A percentile compares a stretch with the other conserved stretches of the same genome.
Evolutionary conservation across 2,329 filamentous ascomycete species (phyloP).

Genomic region (Mycosphaerella arachidis): DNA sequence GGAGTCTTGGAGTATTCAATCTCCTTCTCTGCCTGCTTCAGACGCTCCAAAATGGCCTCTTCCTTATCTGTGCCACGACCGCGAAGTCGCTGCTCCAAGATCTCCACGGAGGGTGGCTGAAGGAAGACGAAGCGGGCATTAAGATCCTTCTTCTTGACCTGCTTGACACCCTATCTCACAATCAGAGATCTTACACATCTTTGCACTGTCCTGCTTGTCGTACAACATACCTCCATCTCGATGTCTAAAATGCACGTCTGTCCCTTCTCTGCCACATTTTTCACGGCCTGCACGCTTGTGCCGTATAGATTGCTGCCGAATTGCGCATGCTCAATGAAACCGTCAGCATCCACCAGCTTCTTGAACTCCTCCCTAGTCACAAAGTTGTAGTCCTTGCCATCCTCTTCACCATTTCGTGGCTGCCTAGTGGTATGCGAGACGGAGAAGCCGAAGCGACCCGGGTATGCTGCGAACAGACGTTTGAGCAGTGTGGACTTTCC

Average conservation of each 20-base stretch:
- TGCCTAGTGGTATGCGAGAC: slow-evolving; percentile 69
- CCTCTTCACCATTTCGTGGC: slow-evolving; percentile 68
- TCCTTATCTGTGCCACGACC: slow-evolving; percentile 76
- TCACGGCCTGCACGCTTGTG: slow-evolving; percentile 73
- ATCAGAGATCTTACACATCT: neutral
- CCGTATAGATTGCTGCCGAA: slow-evolving; percentile 87
- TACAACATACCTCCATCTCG: slow-evolving; percentile 74
- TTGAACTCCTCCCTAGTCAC: slow-evolving; percentile 63
- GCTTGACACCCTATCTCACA: slow-evolving; percentile 69
- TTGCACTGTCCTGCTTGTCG: neutral
- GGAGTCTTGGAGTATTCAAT: slow-evolving; percentile 66
- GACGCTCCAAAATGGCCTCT: slow-evolving; percentile 62
- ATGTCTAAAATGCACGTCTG: slow-evolving; percentile 84
- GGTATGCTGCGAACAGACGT: slow-evolving; percentile 62
- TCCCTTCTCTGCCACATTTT: slow-evolving; percentile 64
- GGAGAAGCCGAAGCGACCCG: slow-evolving; percentile 61
- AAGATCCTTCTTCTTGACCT: slow-evolving; percentile 73
- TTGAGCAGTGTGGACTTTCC: slow-evolving; percentile 79
- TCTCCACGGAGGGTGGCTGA: slow-evolving; percentile 69
- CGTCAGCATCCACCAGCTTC: slow-evolving; percentile 60
- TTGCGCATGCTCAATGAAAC: slow-evolving; percentile 81
- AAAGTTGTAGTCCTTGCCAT: slow-evolving; percentile 80
- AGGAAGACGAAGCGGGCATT: slow-evolving; percentile 80
- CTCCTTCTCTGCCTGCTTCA: slow-evolving; percentile 69
- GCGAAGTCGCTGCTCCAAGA: slow-evolving; percentile 68